Evolutionary conservation across 495 filamentous ascomycete species (phyloP), one percentile per base, ranked within the genome.

Genomic region (Xylaria palmicola): DNA sequence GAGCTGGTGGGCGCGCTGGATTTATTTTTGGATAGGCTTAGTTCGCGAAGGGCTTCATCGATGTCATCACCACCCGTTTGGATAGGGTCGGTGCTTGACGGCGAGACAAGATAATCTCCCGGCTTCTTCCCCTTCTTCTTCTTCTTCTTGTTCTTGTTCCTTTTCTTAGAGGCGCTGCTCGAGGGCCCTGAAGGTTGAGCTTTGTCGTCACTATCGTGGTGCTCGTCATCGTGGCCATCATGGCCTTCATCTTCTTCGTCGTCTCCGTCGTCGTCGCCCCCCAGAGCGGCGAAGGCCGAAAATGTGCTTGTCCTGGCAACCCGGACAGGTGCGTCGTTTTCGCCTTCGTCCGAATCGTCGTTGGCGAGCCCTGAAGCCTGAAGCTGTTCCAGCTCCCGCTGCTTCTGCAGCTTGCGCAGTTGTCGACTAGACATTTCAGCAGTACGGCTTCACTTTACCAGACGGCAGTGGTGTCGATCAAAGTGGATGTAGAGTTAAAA

Each of bases 381-480:
- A 6, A 72, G 64, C 37, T 66, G 65, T 36, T 72, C 68, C n/a
- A 84, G 76, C 66, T 86, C 82, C 67, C 84, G 77, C 75, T 88
- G 85, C 79, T 89, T 85, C 63, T 91, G 89, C 41, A 92, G 77
- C 73, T 90, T 92, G 47, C 90, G 84, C 51, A 94, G 72, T 32
- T 91, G 90, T 61, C 91, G 84, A 29, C 86, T 90, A 37, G 91
- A 93, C 91, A 96, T 96, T 48, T 60, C 77, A n/a, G 1, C 2
- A n/a, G 10, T 9, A 3, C 5, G 13, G n/a, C 22, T 47, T 26
- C 10, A 27, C 0, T 45, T 26, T 27, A n/a, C n/a, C n/a, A n/a
- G n/a, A n/a, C n/a, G n/a, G n/a, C n/a, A n/a, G n/a, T n/a, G n/a
- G n/a, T n/a, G n/a, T n/a, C n/a, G n/a, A n/a, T n/a, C n/a, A n/a